Percentiles rank a stretch among this genome's conserved stretches.
These are phyloP conservation scores for Penicillium frequentans DNA, from an alignment of 2,329 filamentous ascomycete genomes.

Conservation along the genomic window DNA sequence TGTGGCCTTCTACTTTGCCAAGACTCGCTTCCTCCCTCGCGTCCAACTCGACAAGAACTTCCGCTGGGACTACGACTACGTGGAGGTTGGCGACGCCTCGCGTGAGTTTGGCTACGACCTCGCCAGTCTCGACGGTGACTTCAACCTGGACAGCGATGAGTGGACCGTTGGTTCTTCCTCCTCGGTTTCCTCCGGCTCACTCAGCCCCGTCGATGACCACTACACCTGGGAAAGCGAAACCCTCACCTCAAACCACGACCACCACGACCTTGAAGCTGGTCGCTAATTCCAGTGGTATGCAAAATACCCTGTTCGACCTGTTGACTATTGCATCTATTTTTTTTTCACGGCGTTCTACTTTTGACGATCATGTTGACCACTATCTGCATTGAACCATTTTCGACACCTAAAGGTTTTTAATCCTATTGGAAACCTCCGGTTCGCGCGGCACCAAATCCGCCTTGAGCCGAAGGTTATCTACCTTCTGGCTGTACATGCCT, in stretches of 20 bases:
- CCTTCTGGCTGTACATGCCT: slow-evolving; percentile 41
- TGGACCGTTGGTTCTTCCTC: slow-evolving; percentile 89
- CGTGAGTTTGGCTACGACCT: slow-evolving; percentile 55
- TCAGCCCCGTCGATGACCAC: slow-evolving; percentile 63
- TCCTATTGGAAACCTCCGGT: slow-evolving; percentile 22
- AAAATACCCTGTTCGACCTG: slow-evolving; percentile 22
- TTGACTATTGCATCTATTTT: slow-evolving; percentile 30
- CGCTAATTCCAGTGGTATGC: slow-evolving; percentile 28
- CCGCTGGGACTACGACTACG: slow-evolving; percentile 94
- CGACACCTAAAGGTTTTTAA: slow-evolving; percentile 42
- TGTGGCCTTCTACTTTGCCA: slow-evolving; percentile 77
- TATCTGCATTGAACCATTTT: slow-evolving; percentile 41
- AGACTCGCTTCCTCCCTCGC: slow-evolving; percentile 76
- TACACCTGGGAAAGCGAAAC: slow-evolving; percentile 47
- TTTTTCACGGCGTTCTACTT: slow-evolving; percentile 37
- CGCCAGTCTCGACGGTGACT: slow-evolving; percentile 56
- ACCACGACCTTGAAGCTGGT: slow-evolving; percentile 41
- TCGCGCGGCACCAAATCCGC: slow-evolving; percentile 21
- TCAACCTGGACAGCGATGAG: slow-evolving; percentile 72
- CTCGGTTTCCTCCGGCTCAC: slow-evolving; percentile 65
- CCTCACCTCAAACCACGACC: slow-evolving; percentile 37
- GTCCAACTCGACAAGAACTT: slow-evolving; percentile 81
- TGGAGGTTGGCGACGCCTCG: slow-evolving; percentile 72
- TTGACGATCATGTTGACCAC: slow-evolving; percentile 36
- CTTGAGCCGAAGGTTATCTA: slow-evolving; percentile 21